Base-by-base conservation (phyloP, 164 flowering plant species). In the Hamamelis virginiana region DNA sequence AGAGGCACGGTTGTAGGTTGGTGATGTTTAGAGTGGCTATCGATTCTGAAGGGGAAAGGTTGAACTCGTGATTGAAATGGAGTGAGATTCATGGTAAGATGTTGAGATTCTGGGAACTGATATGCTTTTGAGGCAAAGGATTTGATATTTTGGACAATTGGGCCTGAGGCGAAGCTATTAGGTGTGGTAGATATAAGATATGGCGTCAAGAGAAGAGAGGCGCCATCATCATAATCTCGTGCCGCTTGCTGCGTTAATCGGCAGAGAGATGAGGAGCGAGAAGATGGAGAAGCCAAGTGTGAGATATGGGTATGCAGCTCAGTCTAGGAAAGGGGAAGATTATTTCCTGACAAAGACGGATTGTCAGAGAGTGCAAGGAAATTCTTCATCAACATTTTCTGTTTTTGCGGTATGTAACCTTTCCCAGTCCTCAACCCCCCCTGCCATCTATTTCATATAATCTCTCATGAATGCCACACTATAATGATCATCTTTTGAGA, bases 321-420 rank as follows among this genome's bases (percentile, higher is more conserved):
- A 84, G 72, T 77, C 89, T 62, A 81, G 74, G 75, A 90, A 88
- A 73, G 96, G 92, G 47, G 91, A 90, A 69, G 92, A 90, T 75
- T 90, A 82, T 67, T 83, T 81, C 62, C 70, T 90, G 68, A 72
- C 83, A 5, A 88, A 86, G 72, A 81, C 85, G 0, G 91, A 88
- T 77, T 88, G 91, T 65, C 89, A 76, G 55, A 69, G 89, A 72
- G 80, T 90, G 53, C 83, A 83, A 0, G 91, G 89, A 23, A 85
- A 82, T 75, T 60, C 89, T n/a, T 81, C 91, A 1, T 76, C 92
- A 5, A 64, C 87, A 1, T 88, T 86, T 72, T 88, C 91, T 70
- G 92, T 86, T 1, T 90, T 85, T 59, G 91, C 84, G 59, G 91
- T 90, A 86, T 59, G 80, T 64, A 15, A 46, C n/a, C 51, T 28